Evolutionary conservation across 345 rosid species (phyloP).

Genomic region (Lepidium africanum): DNA sequence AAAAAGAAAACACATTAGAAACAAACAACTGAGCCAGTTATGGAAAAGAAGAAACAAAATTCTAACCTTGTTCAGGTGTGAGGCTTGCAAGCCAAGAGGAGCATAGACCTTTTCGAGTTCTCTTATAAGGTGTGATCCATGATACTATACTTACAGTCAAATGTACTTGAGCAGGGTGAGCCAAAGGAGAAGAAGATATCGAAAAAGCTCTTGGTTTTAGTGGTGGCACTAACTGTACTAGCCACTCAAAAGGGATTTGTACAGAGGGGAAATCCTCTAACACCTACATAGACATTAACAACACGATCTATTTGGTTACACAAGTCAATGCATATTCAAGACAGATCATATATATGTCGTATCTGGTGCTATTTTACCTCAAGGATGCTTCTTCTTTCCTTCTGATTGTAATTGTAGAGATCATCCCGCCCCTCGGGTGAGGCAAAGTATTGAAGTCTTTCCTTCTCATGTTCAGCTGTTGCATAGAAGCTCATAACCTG

Average conservation of each 20-base stretch:
- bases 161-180: slow-evolving; percentile 78
- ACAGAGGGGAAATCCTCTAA: slow-evolving; percentile 93
- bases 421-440: slow-evolving; percentile 95
- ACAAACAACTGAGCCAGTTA: slow-evolving; percentile 2
- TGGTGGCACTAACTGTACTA: slow-evolving; percentile 86
- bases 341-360: neutral
- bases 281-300: slow-evolving; percentile 40
- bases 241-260: slow-evolving; percentile 88
- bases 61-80: slow-evolving; percentile 53
- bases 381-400: slow-evolving; percentile 79
- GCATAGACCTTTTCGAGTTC: slow-evolving; percentile 73
- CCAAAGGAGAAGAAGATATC: slow-evolving; percentile 76
- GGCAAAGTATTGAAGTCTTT: slow-evolving; percentile 77
- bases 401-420: slow-evolving; percentile 87
- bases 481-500: slow-evolving; percentile 93
- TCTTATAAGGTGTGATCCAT: slow-evolving; percentile 84
- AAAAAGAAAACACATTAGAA: neutral
- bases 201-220: slow-evolving; percentile 83
- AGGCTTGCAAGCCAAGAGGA: slow-evolving; percentile 83
- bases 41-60: neutral
- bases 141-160: slow-evolving; percentile 76
- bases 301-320: neutral
- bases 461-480: slow-evolving; percentile 72
- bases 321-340: neutral
- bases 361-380: slow-evolving; percentile 46